Evolutionary conservation across 768 basidiomycete species (phyloP).

Genomic region (Naganishia vaughanmartiniae): DNA sequence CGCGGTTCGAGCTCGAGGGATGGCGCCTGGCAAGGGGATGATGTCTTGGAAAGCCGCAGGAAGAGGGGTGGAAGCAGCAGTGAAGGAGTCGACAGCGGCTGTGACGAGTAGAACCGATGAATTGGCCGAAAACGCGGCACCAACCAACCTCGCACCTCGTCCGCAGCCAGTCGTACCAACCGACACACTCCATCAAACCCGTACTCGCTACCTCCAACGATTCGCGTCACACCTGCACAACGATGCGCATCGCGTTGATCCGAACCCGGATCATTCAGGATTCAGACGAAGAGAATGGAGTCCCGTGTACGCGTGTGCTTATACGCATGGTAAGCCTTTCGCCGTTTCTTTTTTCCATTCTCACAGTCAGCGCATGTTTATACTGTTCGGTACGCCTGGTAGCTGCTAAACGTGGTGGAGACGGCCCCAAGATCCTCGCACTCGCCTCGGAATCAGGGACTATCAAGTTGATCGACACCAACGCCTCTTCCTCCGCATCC

Average conservation of each 20-base stretch:
- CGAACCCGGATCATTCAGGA: slow-evolving; percentile 24
- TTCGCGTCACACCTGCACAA: slow-evolving; percentile 10
- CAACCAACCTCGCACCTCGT: too few relatives aligned
- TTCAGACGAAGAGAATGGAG: slow-evolving; percentile 20
- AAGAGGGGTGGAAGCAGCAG: neutral
- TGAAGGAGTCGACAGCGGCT: neutral
- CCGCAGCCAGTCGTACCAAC: neutral
- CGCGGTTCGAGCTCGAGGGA: neutral
- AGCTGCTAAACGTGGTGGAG: neutral
- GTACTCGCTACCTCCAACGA: slow-evolving; percentile 11
- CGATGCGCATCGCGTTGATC: slow-evolving; percentile 8
- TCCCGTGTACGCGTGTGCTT: slow-evolving; percentile 29
- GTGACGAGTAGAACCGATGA: too few relatives aligned
- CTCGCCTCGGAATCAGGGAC: slow-evolving; percentile 16
- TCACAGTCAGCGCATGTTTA: neutral
- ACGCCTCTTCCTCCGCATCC: neutral
- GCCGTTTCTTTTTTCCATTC: neutral
- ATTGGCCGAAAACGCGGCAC: neutral
- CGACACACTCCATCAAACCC: neutral
- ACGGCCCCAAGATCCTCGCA: neutral
- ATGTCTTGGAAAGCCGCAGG: neutral
- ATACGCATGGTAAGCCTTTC: slow-evolving; percentile 26
- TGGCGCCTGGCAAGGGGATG: neutral
- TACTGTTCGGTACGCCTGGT: neutral
- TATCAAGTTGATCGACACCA: slow-evolving; percentile 8